These are phyloP conservation scores for Aspergillus sp. DNA, from an alignment of 2,329 filamentous ascomycete genomes.

Conservation along the genomic window DNA sequence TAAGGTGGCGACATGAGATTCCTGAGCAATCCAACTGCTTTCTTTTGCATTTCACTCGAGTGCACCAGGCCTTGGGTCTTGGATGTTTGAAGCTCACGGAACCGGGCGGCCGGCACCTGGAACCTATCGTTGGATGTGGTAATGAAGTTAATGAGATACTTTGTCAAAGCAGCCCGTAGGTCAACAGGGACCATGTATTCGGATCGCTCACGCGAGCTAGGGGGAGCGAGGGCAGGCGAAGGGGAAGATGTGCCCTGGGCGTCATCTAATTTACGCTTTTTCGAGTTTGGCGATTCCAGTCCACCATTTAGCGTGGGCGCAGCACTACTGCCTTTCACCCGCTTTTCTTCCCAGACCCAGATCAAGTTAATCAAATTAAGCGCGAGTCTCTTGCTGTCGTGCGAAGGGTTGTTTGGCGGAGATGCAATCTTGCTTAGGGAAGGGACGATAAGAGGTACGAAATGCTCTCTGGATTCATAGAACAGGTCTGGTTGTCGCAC, in stretches of 20 bases:
- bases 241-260: conserved; percentile 56
- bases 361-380: conserved; percentile 88
- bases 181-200: conserved; percentile 69
- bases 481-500: conserved; percentile 91
- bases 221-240: conserved; percentile 50
- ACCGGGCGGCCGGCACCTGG: conserved; percentile 69
- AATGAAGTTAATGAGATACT: conserved; percentile 95
- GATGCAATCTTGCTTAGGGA: conserved; percentile 86
- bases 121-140: conserved; percentile 85
- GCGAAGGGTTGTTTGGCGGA: conserved; percentile 75
- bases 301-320: conserved; percentile 32
- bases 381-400: conserved; percentile 87
- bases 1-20: conserved; percentile 83
- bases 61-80: conserved; percentile 53
- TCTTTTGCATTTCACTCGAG: conserved; percentile 78
- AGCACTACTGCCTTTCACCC: conserved; percentile 60
- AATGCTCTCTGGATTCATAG: conserved; percentile 91
- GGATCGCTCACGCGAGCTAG: conserved; percentile 49
- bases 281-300: conserved; percentile 70
- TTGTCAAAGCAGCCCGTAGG: conserved; percentile 78
- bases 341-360: conserved; percentile 87
- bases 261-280: conserved; percentile 76
- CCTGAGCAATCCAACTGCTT: conserved; percentile 75
- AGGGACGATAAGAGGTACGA: conserved; percentile 82
- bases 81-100: conserved; percentile 54